phyloP scores from a whole-genome alignment of 805 yeast genomes.

The Yamadazyma tumulicola region DNA sequence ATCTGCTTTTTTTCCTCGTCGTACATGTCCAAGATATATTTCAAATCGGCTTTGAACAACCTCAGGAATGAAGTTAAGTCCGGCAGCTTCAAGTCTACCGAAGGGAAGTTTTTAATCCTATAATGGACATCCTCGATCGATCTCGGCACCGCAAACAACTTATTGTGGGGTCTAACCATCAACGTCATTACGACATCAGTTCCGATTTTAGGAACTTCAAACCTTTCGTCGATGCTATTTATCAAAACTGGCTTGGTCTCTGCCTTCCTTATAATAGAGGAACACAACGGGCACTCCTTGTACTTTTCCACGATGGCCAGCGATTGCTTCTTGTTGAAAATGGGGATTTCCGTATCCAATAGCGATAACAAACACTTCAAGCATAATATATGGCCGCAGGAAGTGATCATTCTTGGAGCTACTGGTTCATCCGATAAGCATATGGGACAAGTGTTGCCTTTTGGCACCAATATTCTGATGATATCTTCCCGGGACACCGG shows the following conservation, averaged over 20 bases:
- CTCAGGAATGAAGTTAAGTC: slow-evolving; percentile 51
- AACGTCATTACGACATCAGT: slow-evolving; percentile 57
- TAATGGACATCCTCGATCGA: slow-evolving; percentile 22
- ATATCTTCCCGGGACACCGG: slow-evolving; percentile 61
- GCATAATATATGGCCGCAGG: slow-evolving; percentile 93
- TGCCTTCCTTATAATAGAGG: slow-evolving; percentile 47
- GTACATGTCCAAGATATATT: slow-evolving; percentile 52
- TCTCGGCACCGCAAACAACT: slow-evolving; percentile 49
- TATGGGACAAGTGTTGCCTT: slow-evolving; percentile 84
- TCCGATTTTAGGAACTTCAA: slow-evolving; percentile 56
- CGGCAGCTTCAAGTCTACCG: slow-evolving; percentile 32
- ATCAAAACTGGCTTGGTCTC: slow-evolving; percentile 64
- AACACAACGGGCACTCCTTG: slow-evolving; percentile 81
- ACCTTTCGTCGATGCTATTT: slow-evolving; percentile 47
- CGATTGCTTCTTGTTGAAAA: slow-evolving; percentile 32
- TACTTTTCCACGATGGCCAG: slow-evolving; percentile 42
- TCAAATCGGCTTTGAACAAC: slow-evolving; percentile 61
- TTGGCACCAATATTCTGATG: slow-evolving; percentile 69
- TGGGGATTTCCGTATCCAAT: slow-evolving; percentile 51
- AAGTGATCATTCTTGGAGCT: slow-evolving; percentile 87
- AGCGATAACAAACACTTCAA: slow-evolving; percentile 74
- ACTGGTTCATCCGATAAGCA: slow-evolving; percentile 80
- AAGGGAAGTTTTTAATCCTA: slow-evolving; percentile 46
- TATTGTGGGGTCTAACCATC: slow-evolving; percentile 48
- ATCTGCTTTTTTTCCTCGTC: slow-evolving; percentile 59